Evolutionary conservation across 305 asterid genomes (phyloP).

Genomic region (Rubia balearica): DNA sequence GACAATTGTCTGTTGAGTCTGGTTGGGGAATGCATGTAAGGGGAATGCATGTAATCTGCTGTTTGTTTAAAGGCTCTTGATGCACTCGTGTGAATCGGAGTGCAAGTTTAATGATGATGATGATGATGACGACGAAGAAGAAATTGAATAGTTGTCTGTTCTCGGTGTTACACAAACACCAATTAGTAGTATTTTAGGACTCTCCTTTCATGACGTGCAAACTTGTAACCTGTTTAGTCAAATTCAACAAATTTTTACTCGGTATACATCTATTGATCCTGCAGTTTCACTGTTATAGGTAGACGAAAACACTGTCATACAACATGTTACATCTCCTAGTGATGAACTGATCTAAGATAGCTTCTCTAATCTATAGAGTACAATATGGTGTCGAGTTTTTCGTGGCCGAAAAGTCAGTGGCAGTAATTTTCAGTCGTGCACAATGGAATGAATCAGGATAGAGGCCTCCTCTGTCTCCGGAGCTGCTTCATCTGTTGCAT

Average conservation of each 20-base stretch:
- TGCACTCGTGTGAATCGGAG: not conserved
- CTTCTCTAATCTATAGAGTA: not conserved
- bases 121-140: no score
- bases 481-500: conserved; percentile 31
- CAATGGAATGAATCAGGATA: conserved; percentile 59
- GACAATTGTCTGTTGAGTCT: not conserved
- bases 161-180: not conserved
- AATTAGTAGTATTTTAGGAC: not conserved
- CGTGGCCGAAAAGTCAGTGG: not conserved
- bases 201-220: not conserved
- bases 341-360: not conserved
- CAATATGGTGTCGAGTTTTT: not conserved
- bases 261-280: no score
- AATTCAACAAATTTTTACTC: no score
- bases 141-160: no score
- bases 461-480: conserved; percentile 68
- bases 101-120: not conserved
- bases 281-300: not conserved
- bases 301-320: not conserved
- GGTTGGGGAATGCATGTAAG: no score
- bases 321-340: not conserved
- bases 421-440: conserved; percentile 44
- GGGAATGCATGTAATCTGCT: not conserved
- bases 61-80: not conserved
- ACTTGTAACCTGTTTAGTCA: not conserved